Percentiles rank a stretch among this genome's conserved stretches.
Evolutionary conservation across 805 yeast genomes (phyloP).

Genomic region (Kockiozyma suomiensis): DNA sequence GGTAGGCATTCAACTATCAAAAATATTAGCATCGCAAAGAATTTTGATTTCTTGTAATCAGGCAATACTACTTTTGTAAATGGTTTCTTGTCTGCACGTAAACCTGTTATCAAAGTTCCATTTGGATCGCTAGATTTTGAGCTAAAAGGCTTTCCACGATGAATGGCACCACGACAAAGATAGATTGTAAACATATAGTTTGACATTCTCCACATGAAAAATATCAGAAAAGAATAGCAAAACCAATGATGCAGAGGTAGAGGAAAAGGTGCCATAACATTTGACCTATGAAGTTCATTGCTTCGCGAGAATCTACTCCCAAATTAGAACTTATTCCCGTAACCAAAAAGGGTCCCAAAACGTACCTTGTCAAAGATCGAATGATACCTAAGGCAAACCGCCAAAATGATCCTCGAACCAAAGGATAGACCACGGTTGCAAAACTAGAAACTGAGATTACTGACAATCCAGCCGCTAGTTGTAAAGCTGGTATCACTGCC

Average conservation of each 20-base stretch:
- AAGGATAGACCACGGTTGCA: constrained; percentile 18
- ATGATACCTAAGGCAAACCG: constrained; percentile 8
- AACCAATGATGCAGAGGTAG: constrained; percentile 27
- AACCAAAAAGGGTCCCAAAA: not conserved
- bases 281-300: constrained; percentile 29
- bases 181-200: constrained; percentile 41
- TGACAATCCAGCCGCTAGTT: not conserved
- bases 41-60: not conserved
- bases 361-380: constrained; percentile 10
- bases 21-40: no score
- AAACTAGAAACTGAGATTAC: not conserved
- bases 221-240: constrained; percentile 21
- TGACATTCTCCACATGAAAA: constrained; percentile 32
- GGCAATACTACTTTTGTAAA: constrained; percentile 33
- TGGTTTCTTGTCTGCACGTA: constrained; percentile 36
- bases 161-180: constrained; percentile 44
- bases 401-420: constrained; percentile 29
- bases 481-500: not conserved
- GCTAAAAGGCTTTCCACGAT: constrained; percentile 39
- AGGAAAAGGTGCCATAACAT: constrained; percentile 25
- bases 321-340: not conserved
- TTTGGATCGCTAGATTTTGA: constrained; percentile 41
- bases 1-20: constrained; percentile 43
- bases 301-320: constrained; percentile 5
- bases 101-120: constrained; percentile 46